Conservation (phyloP, 257 asterid species). For the Phtheirospermum japonicum region DNA sequence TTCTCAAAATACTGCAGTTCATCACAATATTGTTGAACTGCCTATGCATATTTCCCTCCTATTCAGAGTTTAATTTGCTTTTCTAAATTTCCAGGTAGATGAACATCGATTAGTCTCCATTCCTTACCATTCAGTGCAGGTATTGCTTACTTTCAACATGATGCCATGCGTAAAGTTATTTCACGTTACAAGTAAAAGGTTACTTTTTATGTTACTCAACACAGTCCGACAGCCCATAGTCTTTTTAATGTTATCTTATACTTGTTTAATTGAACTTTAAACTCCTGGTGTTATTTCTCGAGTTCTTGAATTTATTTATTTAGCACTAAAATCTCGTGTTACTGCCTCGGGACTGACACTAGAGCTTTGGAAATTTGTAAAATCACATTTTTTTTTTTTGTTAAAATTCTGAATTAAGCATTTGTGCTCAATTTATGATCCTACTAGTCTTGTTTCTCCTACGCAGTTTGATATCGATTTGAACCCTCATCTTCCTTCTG, state of each 20-base stretch:
- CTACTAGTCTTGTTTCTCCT: constrained; percentile 21
- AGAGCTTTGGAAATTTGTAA: neutral
- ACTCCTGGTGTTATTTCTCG: constrained; percentile 7
- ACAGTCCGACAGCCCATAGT: neutral
- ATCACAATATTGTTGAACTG: constrained; percentile 15
- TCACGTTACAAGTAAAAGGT: constrained; percentile 8
- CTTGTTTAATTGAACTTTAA: neutral
- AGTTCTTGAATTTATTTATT: neutral
- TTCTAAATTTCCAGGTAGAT: constrained; percentile 65
- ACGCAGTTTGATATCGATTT: constrained; percentile 74
- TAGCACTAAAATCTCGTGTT: neutral
- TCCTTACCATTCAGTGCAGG: constrained; percentile 91
- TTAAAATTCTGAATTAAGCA: constrained; percentile 2
- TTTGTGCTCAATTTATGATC: constrained; percentile 9
- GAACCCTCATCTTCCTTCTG: constrained; percentile 90
- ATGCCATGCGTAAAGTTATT: constrained; percentile 4
- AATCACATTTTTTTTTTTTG: too few relatives aligned
- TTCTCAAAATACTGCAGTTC: constrained; percentile 22
- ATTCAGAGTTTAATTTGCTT: constrained; percentile 22
- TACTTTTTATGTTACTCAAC: neutral
- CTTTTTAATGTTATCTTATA: neutral
- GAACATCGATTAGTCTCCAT: constrained; percentile 78
- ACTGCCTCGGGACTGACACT: neutral
- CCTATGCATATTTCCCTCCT: neutral
- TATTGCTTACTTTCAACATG: constrained; percentile 33